phyloP scores from a whole-genome alignment of 805 yeast species.

The Kodamaea sagamina region DNA sequence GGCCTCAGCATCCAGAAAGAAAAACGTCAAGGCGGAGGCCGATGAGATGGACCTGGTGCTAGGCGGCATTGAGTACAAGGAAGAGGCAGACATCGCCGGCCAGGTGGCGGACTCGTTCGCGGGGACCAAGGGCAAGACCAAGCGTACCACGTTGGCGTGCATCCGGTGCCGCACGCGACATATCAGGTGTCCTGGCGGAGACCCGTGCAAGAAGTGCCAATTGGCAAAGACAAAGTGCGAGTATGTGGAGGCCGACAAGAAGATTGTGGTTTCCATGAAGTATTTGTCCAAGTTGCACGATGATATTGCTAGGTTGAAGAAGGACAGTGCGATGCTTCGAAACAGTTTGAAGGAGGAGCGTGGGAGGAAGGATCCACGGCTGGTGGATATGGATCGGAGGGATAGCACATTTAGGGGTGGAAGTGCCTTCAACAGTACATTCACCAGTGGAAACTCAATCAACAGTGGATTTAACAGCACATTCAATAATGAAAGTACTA shows the following conservation, averaged over 20 bases:
- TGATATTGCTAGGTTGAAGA: slow-evolving; percentile 63
- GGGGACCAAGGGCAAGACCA: slow-evolving; percentile 18
- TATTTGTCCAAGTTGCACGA: slow-evolving; percentile 68
- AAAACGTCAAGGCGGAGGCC: background rate
- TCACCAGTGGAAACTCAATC: background rate
- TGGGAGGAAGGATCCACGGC: slow-evolving; percentile 4
- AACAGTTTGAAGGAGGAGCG: slow-evolving; percentile 39
- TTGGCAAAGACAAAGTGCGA: slow-evolving; percentile 61
- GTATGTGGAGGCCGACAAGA: slow-evolving; percentile 70
- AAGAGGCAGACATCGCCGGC: background rate
- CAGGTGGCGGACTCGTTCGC: too few relatives aligned
- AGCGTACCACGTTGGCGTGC: slow-evolving; percentile 50
- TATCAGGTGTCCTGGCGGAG: slow-evolving; percentile 76
- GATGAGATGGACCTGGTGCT: background rate
- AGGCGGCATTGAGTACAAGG: background rate
- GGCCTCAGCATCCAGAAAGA: too few relatives aligned
- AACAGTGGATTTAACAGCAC: background rate
- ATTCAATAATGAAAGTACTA: background rate
- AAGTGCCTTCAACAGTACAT: background rate
- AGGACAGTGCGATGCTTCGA: slow-evolving; percentile 62
- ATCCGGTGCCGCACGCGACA: slow-evolving; percentile 70
- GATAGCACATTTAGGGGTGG: too few relatives aligned
- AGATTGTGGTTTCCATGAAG: slow-evolving; percentile 71
- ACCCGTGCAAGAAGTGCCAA: slow-evolving; percentile 67
- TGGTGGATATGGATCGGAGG: too few relatives aligned